Percentiles rank a stretch among this genome's conserved stretches.
Evolutionary conservation across 2,329 filamentous ascomycete genomes (phyloP).

Genomic region (Shiraia bambusicola): DNA sequence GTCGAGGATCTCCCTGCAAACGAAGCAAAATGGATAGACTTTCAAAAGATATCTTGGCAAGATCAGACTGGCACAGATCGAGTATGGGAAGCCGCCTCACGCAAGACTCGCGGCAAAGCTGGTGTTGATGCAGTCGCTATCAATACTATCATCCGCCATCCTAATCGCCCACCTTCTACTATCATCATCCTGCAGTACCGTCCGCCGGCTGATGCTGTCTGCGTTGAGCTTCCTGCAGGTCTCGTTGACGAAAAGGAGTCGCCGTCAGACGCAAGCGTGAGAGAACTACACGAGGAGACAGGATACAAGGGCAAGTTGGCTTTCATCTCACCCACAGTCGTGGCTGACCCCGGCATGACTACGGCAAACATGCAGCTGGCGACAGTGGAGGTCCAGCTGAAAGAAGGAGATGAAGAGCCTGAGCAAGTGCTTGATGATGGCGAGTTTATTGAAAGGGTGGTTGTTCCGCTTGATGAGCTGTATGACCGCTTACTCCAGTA

Average conservation of each 20-base stretch:
- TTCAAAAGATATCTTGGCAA: conserved; percentile 56
- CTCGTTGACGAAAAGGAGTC: conserved; percentile 60
- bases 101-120: conserved; percentile 56
- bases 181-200: conserved; percentile 63
- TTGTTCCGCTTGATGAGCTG: conserved; percentile 59
- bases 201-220: conserved; percentile 59
- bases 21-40: conserved; percentile 60
- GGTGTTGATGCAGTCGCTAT: conserved; percentile 63
- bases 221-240: conserved; percentile 62
- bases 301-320: conserved; percentile 58
- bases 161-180: conserved; percentile 50
- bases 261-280: conserved; percentile 56
- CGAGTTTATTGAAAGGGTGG: conserved; percentile 62
- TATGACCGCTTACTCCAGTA: conserved; percentile 56
- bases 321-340: conserved; percentile 65
- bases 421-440: conserved; percentile 62
- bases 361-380: conserved; percentile 63
- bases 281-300: conserved; percentile 64
- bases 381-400: conserved; percentile 59
- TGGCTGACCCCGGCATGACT: conserved; percentile 64
- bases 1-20: conserved; percentile 52
- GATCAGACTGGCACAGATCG: conserved; percentile 50
- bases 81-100: conserved; percentile 53
- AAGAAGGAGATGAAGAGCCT: conserved; percentile 53
- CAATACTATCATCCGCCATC: conserved; percentile 56